Conservation (phyloP, 2,329 filamentous ascomycete genomes). For the Paecilomyces sp. region DNA sequence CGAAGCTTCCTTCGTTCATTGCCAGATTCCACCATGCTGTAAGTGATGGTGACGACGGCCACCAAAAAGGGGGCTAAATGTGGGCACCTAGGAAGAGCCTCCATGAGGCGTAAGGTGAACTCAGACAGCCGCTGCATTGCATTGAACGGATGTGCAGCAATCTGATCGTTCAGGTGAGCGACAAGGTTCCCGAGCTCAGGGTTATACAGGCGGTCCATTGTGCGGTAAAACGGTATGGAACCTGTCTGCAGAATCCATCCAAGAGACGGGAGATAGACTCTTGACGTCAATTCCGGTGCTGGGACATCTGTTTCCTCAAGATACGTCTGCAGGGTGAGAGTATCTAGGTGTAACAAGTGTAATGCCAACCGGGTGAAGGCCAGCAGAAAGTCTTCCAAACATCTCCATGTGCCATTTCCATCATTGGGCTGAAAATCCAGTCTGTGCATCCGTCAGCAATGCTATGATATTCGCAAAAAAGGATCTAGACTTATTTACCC, state of each 20-base stretch:
- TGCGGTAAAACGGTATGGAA: conserved; percentile 30
- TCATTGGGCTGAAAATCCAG: conserved; percentile 24
- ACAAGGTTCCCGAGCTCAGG: conserved; percentile 20
- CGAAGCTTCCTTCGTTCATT: conserved; percentile 17
- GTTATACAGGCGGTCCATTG: conserved; percentile 23
- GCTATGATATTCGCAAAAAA: neutral
- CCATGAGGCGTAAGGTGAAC: conserved; percentile 19
- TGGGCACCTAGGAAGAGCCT: conserved; percentile 21
- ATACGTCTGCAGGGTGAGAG: conserved; percentile 19
- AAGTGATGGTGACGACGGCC: conserved; percentile 14
- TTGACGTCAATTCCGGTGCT: conserved; percentile 22
- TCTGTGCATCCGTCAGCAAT: conserved; percentile 13
- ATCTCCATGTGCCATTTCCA: conserved; percentile 19
- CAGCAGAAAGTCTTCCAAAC: conserved; percentile 36
- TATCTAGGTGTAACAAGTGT: conserved; percentile 36
- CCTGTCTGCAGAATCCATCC: conserved; percentile 26
- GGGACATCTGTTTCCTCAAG: conserved; percentile 20
- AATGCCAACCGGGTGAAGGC: conserved; percentile 33
- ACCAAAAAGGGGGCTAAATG: conserved; percentile 17
- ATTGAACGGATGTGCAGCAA: conserved; percentile 19
- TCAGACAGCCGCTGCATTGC: conserved; percentile 19
- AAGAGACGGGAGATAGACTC: conserved; percentile 26
- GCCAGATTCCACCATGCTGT: conserved; percentile 23
- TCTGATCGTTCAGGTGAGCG: conserved; percentile 20
- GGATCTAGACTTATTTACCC: conserved; percentile 15